Evolutionary conservation across 331 rosid genomes (phyloP), one percentile per base, ranked within the genome.

Genomic region (Rhamnella rubrinervis): DNA sequence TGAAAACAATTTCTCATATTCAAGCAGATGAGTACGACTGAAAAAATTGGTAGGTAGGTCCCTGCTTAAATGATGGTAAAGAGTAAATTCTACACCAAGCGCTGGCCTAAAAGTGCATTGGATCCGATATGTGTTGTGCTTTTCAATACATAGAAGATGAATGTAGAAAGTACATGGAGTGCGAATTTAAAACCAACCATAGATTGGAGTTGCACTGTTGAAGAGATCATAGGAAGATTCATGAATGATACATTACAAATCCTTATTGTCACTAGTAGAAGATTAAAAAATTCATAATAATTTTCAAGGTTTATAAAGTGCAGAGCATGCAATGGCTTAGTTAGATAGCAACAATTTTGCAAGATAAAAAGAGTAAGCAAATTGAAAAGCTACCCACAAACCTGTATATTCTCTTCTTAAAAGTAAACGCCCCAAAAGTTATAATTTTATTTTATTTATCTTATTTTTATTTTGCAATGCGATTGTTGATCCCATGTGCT

Each of bases 401-500:
- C 61, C 57, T 66, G 35, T 61, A 14, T 21, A 56, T 50, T 41
- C 53, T 11, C 78, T 74, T 85, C 38, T 73, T 60, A 65, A 41
- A 57, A 15, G 66, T 28, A 35, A 19, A 9, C 57, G 68, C 47
- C 66, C 63, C 60, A 52, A 72, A 78, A 72, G 77, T 75, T 12
- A 44, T 44, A 0, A 40, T 18, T 13, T 13, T 8, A 46, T 52
- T n/a, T 66, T 66, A 61, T 58, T 35, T 67, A 17, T 9, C 17
- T 2, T 12, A 14, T 8, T 52, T 14, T 52, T 3, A 59, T 69
- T 23, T 23, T 23, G 23, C 23, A 50, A 23, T 62, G 6, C 0
- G 41, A 63, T 18, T 40, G 74, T 71, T 74, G 77, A 75, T 75
- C 59, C 77, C 85, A 80, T 77, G 85, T 82, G 87, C 70, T 1